Conservation (phyloP, 352 stramenopile genomes). For the Phytophthora hibernalis region DNA sequence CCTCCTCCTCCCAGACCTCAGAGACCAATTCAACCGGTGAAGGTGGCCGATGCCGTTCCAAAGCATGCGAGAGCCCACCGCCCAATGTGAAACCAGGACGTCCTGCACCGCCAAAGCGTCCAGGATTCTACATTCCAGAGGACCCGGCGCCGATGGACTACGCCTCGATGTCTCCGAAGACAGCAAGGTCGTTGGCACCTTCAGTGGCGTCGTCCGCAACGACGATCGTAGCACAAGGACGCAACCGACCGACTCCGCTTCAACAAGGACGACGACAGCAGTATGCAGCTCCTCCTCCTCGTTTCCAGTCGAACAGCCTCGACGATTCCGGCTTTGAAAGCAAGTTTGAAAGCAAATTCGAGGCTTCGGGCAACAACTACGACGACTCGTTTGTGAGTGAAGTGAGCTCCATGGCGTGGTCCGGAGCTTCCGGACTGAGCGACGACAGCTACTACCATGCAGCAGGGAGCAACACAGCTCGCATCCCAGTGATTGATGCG, state of each 20-base stretch:
- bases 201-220: slow-evolving; percentile 39
- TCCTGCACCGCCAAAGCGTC: slow-evolving; percentile 16
- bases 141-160: slow-evolving; percentile 22
- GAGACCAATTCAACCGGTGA: slow-evolving; percentile 33
- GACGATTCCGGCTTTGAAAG: slow-evolving; percentile 13
- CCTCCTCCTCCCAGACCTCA: slow-evolving; percentile 32
- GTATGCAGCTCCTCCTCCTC: slow-evolving; percentile 24
- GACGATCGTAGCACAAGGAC: slow-evolving; percentile 33
- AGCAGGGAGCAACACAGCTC: slow-evolving; percentile 29
- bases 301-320: slow-evolving; percentile 29
- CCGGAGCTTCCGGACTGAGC: slow-evolving; percentile 28
- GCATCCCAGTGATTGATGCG: slow-evolving; percentile 38
- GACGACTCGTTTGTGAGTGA: slow-evolving; percentile 41
- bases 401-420: slow-evolving; percentile 43
- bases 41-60: slow-evolving; percentile 23
- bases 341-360: slow-evolving; percentile 18
- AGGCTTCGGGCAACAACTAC: slow-evolving; percentile 30
- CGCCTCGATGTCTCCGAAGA: slow-evolving; percentile 39
- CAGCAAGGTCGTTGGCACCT: slow-evolving; percentile 32
- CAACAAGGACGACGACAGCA: slow-evolving; percentile 37
- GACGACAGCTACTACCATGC: slow-evolving; percentile 45
- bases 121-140: slow-evolving; percentile 28
- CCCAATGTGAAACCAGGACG: slow-evolving; percentile 11
- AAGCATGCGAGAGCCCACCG: slow-evolving; percentile 27
- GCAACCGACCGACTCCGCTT: slow-evolving; percentile 39